Percentiles rank a stretch among this genome's conserved stretches.
phyloP scores from a whole-genome alignment of 2,329 filamentous ascomycete species.

The Samsoniella hepiali region DNA sequence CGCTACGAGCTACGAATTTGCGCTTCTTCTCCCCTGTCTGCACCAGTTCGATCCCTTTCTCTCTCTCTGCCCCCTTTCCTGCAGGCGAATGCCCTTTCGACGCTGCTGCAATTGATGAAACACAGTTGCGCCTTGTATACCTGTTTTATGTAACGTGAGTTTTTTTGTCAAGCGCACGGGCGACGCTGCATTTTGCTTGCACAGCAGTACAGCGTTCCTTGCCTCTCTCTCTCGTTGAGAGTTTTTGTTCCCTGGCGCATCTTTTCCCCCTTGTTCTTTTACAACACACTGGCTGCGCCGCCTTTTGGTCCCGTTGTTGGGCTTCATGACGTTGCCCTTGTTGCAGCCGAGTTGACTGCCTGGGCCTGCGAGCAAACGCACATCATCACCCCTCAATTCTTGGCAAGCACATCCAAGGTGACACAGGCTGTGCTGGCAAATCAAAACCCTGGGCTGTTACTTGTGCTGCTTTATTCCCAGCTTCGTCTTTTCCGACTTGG shows the following conservation, averaged over 20 bases:
- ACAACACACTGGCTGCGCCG: background rate
- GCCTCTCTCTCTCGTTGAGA: background rate
- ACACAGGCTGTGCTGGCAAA: background rate
- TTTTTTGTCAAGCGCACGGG: background rate
- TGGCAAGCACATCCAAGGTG: background rate
- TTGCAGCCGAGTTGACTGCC: background rate
- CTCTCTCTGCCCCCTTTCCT: background rate
- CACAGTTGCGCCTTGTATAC: conserved; percentile 1
- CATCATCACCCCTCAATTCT: background rate
- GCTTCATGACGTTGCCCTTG: background rate
- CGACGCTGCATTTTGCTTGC: conserved; percentile 2
- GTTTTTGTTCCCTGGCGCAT: background rate
- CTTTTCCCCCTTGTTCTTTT: background rate
- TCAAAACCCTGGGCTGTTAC: background rate
- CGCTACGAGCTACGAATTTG: background rate
- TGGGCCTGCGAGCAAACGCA: background rate
- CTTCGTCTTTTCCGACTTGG: background rate
- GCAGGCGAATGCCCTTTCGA: background rate
- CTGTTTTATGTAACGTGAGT: conserved; percentile 16
- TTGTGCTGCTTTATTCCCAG: background rate
- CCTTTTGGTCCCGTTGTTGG: too few relatives aligned
- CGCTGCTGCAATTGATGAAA: conserved; percentile 8
- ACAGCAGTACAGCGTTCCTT: background rate
- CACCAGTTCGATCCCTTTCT: background rate
- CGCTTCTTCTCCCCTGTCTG: background rate